Evolutionary conservation across 2,329 filamentous ascomycete species (phyloP), one percentile per base, ranked within the genome.

Genomic region (Beauveria brongniartii): DNA sequence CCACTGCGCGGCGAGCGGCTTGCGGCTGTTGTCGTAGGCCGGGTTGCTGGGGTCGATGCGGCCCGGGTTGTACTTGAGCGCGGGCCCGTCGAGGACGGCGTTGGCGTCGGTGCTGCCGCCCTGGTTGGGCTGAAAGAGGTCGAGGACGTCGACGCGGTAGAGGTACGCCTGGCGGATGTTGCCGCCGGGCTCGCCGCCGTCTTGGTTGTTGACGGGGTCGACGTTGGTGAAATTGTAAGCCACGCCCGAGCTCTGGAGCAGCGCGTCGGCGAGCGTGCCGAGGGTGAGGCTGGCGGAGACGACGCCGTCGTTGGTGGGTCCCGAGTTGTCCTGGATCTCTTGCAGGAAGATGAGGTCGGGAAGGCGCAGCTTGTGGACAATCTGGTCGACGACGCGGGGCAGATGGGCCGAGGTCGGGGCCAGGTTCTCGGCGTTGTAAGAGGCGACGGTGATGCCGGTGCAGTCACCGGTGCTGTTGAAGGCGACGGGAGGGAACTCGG

Each of bases 91-190:
- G 1, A 88, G 72, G 5, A 90, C 84, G 63, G 80, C 76, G 63
- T 82, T 86, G 16, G 78, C 80, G 37, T 84, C 78, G 1, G 75
- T 77, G 47, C 78, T 72, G 46, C 74, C 75, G 51, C 87, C 87
- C 0, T 78, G 79, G 69, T 82, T 84, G 55, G 80, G 77, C 63
- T 84, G 80, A 67, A 79, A 79, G n/a, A 90, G 81, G 53, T 78
- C 77, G 50, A 91, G 69, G 3, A 82, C 71, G 20, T 79, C 76
- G 0, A 85, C 77, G 44, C 86, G 82, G 79, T 89, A 91, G 12
- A 91, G 77, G 73, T 89, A 91, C 0, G 86, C 87, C 52, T 78
- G 77, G 50, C 87, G 87, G 71, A 91, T 90, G 75, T 91, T 90
- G 43, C 86, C 87, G 16, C 88, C 87, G 1, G 85, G 83, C 63